A percentile compares a stretch with the other conserved stretches of the same genome.
Evolutionary conservation across 176 grass and related monocot species (phyloP).

Genomic region (Carex cristatella): DNA sequence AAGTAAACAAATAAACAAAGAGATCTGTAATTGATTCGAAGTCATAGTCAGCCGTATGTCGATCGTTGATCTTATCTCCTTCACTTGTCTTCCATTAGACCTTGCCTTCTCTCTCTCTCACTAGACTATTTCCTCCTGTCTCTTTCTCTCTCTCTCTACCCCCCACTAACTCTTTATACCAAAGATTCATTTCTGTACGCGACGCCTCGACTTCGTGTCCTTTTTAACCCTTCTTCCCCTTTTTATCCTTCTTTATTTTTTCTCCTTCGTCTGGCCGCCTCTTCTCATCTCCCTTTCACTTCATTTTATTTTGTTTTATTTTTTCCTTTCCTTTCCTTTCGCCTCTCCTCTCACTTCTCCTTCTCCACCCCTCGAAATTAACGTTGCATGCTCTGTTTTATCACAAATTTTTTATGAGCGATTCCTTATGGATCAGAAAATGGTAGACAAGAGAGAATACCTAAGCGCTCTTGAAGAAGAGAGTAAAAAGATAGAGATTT

Average conservation of each 20-base stretch:
- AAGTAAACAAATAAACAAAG: neutral
- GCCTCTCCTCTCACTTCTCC: neutral
- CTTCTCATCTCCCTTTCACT: neutral
- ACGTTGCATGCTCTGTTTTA: neutral
- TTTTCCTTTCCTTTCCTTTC: neutral
- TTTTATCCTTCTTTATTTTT: neutral
- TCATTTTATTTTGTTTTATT: neutral
- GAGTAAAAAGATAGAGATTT: conserved; percentile 65
- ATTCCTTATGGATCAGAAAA: conserved; percentile 7
- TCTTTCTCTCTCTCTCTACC: neutral
- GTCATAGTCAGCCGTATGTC: conserved; percentile 13
- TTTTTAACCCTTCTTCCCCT: neutral
- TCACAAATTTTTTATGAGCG: neutral
- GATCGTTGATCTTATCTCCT: conserved; percentile 20
- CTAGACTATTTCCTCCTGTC: neutral
- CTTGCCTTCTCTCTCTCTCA: neutral
- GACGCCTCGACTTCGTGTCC: conserved; percentile 73
- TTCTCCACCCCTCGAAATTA: neutral
- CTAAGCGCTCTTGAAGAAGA: conserved; percentile 73
- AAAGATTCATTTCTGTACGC: conserved; percentile 63
- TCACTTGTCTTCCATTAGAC: neutral
- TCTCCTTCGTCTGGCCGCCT: neutral
- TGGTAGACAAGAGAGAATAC: conserved; percentile 38
- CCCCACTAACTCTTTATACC: conserved; percentile 19
- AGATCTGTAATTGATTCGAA: neutral